A percentile compares a stretch with the other conserved stretches of the same genome.
These are phyloP conservation scores for Bipolaris oryzae DNA, from an alignment of 2,329 filamentous ascomycete species.

Conservation along the genomic window DNA sequence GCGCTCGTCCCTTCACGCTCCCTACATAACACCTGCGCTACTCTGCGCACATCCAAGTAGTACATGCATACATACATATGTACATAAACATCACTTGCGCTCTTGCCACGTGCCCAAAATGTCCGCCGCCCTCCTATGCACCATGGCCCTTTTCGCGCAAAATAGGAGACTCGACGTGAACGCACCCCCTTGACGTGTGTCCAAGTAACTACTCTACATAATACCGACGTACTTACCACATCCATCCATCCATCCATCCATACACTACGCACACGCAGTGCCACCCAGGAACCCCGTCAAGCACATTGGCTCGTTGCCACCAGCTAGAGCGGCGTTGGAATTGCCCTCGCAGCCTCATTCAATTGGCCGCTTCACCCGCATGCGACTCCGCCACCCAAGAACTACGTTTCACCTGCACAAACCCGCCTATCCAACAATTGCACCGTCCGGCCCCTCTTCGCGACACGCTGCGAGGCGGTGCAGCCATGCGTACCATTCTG, in stretches of 20 bases:
- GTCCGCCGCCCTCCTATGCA: neutral
- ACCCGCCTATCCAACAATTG: conserved; percentile 5
- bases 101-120: neutral
- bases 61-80: neutral
- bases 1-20: neutral
- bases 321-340: conserved; percentile 4
- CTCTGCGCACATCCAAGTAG: neutral
- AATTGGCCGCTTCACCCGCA: conserved; percentile 16
- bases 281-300: neutral
- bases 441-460: conserved; percentile 18
- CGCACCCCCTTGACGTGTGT: neutral
- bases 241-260: no score
- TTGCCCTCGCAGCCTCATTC: conserved; percentile 2
- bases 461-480: conserved; percentile 11
- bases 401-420: conserved; percentile 19
- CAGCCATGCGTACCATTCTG: neutral
- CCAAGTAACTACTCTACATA: no score
- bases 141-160: conserved; percentile 1
- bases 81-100: neutral
- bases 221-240: no score
- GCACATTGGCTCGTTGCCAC: neutral
- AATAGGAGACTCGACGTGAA: neutral
- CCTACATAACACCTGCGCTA: neutral
- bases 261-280: neutral
- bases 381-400: conserved; percentile 21